phyloP scores from a whole-genome alignment of 495 filamentous ascomycete genomes.

The Xylaria acuta region DNA sequence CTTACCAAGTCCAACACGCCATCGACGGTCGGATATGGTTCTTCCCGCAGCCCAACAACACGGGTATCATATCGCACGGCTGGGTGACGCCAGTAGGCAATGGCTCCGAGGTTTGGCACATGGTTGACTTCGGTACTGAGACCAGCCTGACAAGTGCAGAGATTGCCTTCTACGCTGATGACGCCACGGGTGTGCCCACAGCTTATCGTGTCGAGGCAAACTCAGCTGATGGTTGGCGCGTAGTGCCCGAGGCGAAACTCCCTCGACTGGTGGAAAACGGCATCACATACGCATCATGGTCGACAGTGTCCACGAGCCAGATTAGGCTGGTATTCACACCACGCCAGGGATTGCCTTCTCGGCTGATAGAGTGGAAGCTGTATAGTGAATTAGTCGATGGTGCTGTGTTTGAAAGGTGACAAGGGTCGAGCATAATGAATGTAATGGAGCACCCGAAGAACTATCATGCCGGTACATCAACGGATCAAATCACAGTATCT shows the following conservation, averaged over 20 bases:
- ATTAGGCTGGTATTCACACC: constrained; percentile 16
- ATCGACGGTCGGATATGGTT: constrained; percentile 35
- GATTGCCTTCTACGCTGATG: constrained; percentile 23
- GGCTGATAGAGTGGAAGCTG: background rate
- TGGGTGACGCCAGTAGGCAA: constrained; percentile 12
- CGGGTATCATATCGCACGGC: constrained; percentile 14
- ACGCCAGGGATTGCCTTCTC: background rate
- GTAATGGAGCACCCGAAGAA: background rate
- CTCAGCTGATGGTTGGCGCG: background rate
- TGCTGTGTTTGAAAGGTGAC: background rate
- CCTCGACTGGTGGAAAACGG: constrained; percentile 19
- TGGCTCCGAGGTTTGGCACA: constrained; percentile 29
- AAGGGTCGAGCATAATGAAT: background rate
- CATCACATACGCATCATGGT: constrained; percentile 19
- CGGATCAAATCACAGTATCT: background rate
- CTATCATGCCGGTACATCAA: background rate
- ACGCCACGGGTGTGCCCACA: background rate
- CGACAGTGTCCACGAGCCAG: background rate
- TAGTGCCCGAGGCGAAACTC: background rate
- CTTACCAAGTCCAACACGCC: constrained; percentile 33
- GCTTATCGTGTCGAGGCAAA: background rate
- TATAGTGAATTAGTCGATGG: background rate
- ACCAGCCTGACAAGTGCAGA: constrained; percentile 31
- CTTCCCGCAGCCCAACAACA: constrained; percentile 12
- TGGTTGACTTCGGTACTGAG: constrained; percentile 31